phyloP scores from a whole-genome alignment of 768 basidiomycete species.

The Mycena rebaudengoi region DNA sequence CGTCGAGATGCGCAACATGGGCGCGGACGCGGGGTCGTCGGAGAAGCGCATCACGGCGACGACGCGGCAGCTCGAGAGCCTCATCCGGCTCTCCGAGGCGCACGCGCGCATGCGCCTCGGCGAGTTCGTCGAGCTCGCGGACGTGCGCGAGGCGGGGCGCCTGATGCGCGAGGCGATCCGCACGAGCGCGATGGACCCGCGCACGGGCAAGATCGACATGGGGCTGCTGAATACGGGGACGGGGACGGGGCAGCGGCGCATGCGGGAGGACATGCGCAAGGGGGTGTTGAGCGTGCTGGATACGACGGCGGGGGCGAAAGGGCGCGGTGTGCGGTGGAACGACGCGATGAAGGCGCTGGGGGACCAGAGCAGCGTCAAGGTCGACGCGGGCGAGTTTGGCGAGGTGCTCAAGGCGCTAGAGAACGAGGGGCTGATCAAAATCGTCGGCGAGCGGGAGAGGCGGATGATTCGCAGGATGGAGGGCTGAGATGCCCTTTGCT shows the following conservation, averaged over 20 bases:
- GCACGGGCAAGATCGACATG: conserved; percentile 98
- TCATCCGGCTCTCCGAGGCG: conserved; percentile 96
- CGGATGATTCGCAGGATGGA: conserved; percentile 81
- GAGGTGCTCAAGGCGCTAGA: conserved; percentile 82
- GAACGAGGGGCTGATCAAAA: conserved; percentile 87
- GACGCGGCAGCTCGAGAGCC: conserved; percentile 94
- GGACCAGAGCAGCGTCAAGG: conserved; percentile 83
- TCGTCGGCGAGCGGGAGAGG: conserved; percentile 87
- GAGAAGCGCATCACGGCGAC: conserved; percentile 98
- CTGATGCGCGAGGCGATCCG: conserved; percentile 97
- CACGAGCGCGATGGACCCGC: conserved; percentile 93
- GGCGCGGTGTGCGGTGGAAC: conserved; percentile 77
- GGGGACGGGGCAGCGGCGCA: conserved; percentile 82
- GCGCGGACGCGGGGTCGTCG: conserved; percentile 83
- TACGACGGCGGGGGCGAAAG: conserved; percentile 54
- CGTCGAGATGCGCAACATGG: conserved; percentile 93
- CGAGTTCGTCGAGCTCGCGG: conserved; percentile 82
- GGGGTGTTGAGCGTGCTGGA: conserved; percentile 79
- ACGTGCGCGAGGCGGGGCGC: conserved; percentile 92
- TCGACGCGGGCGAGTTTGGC: conserved; percentile 83
- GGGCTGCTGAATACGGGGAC: conserved; percentile 95
- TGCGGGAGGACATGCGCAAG: conserved; percentile 90
- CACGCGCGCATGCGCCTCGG: conserved; percentile 97
- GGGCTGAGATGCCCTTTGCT: conserved; percentile 29
- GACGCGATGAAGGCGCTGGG: conserved; percentile 84